Conservation (phyloP, 768 basidiomycete genomes). For the Suillus clintonianus region DNA sequence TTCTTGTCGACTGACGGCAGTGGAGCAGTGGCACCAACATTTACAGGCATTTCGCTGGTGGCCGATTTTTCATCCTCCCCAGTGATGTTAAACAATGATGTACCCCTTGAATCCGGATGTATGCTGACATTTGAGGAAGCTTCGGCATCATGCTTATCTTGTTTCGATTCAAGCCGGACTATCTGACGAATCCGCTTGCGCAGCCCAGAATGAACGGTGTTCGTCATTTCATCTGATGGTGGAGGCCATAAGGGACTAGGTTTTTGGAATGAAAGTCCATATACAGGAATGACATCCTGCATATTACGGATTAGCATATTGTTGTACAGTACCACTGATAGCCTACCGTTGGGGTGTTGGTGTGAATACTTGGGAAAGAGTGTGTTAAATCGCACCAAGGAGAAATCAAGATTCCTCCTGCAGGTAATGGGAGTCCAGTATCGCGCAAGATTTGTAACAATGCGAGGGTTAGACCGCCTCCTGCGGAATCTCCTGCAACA, state of each 20-base stretch:
- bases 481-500: conserved; percentile 90
- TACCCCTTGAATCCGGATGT: conserved; percentile 8
- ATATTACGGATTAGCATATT: background rate
- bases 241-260: conserved; percentile 81
- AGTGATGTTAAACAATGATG: conserved; percentile 11
- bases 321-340: background rate
- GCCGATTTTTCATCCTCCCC: conserved; percentile 11
- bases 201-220: conserved; percentile 55
- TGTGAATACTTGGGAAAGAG: conserved; percentile 86
- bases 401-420: conserved; percentile 86
- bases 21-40: conserved; percentile 50
- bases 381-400: conserved; percentile 96
- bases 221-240: conserved; percentile 65
- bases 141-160: conserved; percentile 10
- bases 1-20: conserved; percentile 40
- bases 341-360: conserved; percentile 80
- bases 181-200: conserved; percentile 63
- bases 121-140: background rate
- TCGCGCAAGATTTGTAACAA: conserved; percentile 89
- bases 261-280: conserved; percentile 76
- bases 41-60: conserved; percentile 38
- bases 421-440: conserved; percentile 74
- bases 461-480: conserved; percentile 83
- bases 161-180: conserved; percentile 37
- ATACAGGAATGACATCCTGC: conserved; percentile 80